Percentiles rank a stretch among this genome's conserved stretches.
These are phyloP conservation scores for Acer yangbiense DNA, from an alignment of 345 rosid species.

Conservation along the genomic window DNA sequence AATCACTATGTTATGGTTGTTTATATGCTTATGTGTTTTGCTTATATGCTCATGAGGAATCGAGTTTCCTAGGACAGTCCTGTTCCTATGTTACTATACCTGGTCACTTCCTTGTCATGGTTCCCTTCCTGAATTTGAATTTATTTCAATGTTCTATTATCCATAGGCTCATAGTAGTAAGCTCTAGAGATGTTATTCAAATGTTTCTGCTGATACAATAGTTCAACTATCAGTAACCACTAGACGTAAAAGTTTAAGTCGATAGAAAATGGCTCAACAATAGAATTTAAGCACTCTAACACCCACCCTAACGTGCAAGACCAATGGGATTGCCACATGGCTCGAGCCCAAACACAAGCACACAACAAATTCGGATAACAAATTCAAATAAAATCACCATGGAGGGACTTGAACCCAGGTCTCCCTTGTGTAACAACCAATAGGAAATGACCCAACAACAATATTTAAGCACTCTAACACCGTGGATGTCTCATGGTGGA, in stretches of 20 bases:
- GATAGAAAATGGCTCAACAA: too few relatives aligned
- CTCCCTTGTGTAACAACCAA: too few relatives aligned
- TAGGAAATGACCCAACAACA: too few relatives aligned
- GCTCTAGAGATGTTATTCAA: conserved; percentile 5
- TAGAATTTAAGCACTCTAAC: too few relatives aligned
- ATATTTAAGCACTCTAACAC: neutral
- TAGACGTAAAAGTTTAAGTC: too few relatives aligned
- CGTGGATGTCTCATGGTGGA: neutral
- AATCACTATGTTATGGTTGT: neutral
- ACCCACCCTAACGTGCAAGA: too few relatives aligned
- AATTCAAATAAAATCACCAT: too few relatives aligned
- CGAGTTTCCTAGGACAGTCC: neutral
- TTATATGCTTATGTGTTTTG: neutral
- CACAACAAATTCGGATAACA: too few relatives aligned
- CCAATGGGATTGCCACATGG: too few relatives aligned
- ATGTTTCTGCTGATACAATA: conserved; percentile 1
- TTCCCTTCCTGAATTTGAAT: neutral
- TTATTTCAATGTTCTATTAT: neutral
- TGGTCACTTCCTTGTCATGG: conserved; percentile 3
- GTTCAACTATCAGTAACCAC: too few relatives aligned
- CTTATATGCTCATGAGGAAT: neutral
- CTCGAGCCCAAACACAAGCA: too few relatives aligned
- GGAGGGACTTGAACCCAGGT: too few relatives aligned
- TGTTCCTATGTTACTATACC: neutral
- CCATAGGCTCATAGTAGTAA: neutral